phyloP scores from a whole-genome alignment of 495 filamentous ascomycete genomes.

The Margaritispora aquatica region DNA sequence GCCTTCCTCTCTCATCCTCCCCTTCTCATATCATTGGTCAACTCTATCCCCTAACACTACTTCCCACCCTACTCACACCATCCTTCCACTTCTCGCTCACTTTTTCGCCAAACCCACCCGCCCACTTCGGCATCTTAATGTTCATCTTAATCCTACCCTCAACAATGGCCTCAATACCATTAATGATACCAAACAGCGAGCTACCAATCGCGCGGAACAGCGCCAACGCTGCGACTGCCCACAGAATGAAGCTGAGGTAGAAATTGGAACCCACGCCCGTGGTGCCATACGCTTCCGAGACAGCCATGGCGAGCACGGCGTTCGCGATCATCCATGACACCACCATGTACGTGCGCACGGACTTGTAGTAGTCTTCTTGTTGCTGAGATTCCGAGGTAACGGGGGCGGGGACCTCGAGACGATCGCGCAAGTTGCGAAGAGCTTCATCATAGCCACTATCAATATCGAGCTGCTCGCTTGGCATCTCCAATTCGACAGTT shows the following conservation, averaged over 20 bases:
- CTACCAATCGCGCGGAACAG: conserved; percentile 76
- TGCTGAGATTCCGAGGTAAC: conserved; percentile 66
- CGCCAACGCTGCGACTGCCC: conserved; percentile 82
- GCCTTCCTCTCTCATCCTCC: too few relatives aligned
- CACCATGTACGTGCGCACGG: conserved; percentile 97
- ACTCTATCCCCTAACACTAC: conserved; percentile 19
- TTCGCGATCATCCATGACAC: conserved; percentile 94
- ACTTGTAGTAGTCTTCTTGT: conserved; percentile 98
- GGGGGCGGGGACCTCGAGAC: conserved; percentile 68
- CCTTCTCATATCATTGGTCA: too few relatives aligned
- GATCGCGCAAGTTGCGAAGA: conserved; percentile 88
- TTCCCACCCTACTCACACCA: conserved; percentile 34
- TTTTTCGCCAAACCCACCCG: conserved; percentile 35
- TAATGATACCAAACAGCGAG: conserved; percentile 75
- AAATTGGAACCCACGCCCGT: conserved; percentile 69
- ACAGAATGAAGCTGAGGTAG: conserved; percentile 90
- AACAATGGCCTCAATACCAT: conserved; percentile 74
- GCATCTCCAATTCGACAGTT: conserved; percentile 90
- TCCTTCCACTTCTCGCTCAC: conserved; percentile 28
- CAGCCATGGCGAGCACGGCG: conserved; percentile 85
- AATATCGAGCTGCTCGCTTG: conserved; percentile 94
- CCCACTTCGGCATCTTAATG: conserved; percentile 43
- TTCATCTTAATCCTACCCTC: conserved; percentile 73
- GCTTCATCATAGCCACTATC: conserved; percentile 97
- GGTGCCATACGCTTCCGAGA: conserved; percentile 76